phyloP scores from a whole-genome alignment of 768 basidiomycete genomes.

The Multifurca ochricompacta region DNA sequence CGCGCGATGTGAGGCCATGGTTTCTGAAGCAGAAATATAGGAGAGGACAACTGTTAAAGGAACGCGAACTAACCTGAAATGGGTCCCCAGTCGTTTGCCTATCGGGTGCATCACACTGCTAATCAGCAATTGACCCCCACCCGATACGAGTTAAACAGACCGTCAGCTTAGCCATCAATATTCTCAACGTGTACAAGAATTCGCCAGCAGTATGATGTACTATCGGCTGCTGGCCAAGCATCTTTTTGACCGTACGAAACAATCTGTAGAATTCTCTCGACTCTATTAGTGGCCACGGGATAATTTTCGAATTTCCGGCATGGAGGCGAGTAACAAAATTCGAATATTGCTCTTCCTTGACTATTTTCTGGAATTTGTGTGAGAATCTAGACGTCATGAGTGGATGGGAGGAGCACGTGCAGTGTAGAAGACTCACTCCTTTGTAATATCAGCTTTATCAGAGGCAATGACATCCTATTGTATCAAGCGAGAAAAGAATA shows the following conservation, averaged over 20 bases:
- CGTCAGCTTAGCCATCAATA: conserved; percentile 62
- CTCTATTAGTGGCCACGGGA: conserved; percentile 66
- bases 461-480: conserved; percentile 62
- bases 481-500: no score
- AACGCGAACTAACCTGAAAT: conserved; percentile 43
- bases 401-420: not conserved
- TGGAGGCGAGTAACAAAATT: conserved; percentile 60
- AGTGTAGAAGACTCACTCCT: conserved; percentile 41
- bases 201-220: conserved; percentile 47
- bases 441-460: conserved; percentile 49
- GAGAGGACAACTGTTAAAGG: not conserved
- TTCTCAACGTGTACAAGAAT: conserved; percentile 52
- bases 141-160: conserved; percentile 24
- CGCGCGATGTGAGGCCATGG: conserved; percentile 42
- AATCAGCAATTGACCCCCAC: not conserved
- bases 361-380: conserved; percentile 53
- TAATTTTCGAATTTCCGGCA: conserved; percentile 44
- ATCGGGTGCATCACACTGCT: not conserved
- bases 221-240: conserved; percentile 40
- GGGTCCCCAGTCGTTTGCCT: conserved; percentile 62
- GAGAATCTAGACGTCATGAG: conserved; percentile 35
- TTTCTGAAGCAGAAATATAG: conserved; percentile 31
- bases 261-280: conserved; percentile 52
- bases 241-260: conserved; percentile 39
- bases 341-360: conserved; percentile 50